Percentiles rank a stretch among this genome's conserved stretches.
Evolutionary conservation across 2,329 filamentous ascomycete genomes (phyloP).

Genomic region (Trichoderma brevicompactum): DNA sequence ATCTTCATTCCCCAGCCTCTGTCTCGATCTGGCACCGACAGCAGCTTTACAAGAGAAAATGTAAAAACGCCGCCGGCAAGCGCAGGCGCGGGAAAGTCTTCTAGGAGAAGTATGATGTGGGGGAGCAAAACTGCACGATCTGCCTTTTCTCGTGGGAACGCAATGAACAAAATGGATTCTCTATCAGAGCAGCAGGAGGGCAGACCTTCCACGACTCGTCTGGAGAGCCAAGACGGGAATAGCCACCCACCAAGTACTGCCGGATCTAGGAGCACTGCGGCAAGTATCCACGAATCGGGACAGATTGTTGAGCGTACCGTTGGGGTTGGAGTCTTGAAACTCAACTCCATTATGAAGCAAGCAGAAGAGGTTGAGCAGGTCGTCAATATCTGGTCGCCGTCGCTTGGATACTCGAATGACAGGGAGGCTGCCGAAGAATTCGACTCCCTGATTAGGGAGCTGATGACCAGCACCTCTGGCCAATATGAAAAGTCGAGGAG

Average conservation of each 20-base stretch:
- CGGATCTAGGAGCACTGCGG: conserved; percentile 48
- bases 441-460: conserved; percentile 71
- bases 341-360: conserved; percentile 75
- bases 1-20: conserved; percentile 51
- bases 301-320: conserved; percentile 60
- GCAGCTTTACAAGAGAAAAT: conserved; percentile 49
- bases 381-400: conserved; percentile 76
- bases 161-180: conserved; percentile 56
- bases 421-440: conserved; percentile 67
- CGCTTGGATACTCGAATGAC: conserved; percentile 57
- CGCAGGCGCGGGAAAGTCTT: conserved; percentile 57
- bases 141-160: conserved; percentile 57
- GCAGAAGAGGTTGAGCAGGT: conserved; percentile 74
- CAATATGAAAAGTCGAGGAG: conserved; percentile 73
- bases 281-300: conserved; percentile 31
- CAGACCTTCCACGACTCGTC: conserved; percentile 42
- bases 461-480: conserved; percentile 75
- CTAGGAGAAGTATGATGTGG: conserved; percentile 72
- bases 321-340: conserved; percentile 75
- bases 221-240: conserved; percentile 51
- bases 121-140: conserved; percentile 61
- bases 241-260: conserved; percentile 57
- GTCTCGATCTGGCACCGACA: conserved; percentile 57
- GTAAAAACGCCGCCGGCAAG: conserved; percentile 54
- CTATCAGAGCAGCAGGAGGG: conserved; percentile 58